Conservation (phyloP, 2,329 filamentous ascomycete species). For the Zymoseptoria pseudotritici region DNA sequence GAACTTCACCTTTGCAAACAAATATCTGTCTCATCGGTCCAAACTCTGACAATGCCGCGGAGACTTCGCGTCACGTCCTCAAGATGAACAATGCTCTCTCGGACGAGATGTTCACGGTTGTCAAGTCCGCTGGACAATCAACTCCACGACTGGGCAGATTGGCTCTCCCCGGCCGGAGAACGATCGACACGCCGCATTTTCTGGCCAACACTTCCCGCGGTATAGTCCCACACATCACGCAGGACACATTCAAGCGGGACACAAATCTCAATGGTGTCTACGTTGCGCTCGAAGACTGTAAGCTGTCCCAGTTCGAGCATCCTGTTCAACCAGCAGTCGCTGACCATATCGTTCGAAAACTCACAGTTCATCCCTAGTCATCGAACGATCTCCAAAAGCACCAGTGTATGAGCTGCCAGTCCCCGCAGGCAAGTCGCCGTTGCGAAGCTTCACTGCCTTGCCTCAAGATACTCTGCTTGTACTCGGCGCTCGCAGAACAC, state of each 20-base stretch:
- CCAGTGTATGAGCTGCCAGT: conserved; percentile 46
- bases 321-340: background rate
- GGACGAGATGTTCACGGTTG: conserved; percentile 40
- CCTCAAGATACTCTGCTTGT: conserved; percentile 60
- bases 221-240: conserved; percentile 77
- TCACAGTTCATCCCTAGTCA: conserved; percentile 45
- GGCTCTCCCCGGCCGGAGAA: conserved; percentile 52
- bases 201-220: conserved; percentile 76
- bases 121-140: conserved; percentile 29
- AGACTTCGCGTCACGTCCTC: background rate
- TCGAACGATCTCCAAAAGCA: conserved; percentile 50
- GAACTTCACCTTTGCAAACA: background rate
- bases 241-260: conserved; percentile 66
- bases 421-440: conserved; percentile 43
- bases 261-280: conserved; percentile 64
- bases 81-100: background rate
- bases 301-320: conserved; percentile 28
- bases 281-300: conserved; percentile 88
- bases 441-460: conserved; percentile 72
- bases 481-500: conserved; percentile 68
- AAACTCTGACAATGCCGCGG: background rate
- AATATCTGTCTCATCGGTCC: background rate
- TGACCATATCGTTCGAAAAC: conserved; percentile 18
- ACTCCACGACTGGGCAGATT: conserved; percentile 62
- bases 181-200: conserved; percentile 77